Conservation (phyloP, 176 grass and related monocot species). For the Musa beccarii region DNA sequence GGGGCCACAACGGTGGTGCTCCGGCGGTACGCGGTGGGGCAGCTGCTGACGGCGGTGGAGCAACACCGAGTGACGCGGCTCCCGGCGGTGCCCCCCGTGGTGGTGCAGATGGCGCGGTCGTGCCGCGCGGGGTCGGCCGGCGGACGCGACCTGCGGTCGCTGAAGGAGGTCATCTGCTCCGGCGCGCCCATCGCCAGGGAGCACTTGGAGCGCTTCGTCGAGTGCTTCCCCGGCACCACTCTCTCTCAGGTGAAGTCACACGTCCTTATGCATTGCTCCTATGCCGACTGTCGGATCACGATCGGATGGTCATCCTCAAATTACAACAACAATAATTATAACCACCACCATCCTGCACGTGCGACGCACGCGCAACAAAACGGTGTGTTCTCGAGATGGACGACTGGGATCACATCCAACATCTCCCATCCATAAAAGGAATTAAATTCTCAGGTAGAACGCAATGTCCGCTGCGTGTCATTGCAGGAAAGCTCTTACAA, state of each 20-base stretch:
- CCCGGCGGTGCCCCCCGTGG: slow-evolving; percentile 36
- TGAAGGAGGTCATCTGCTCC: slow-evolving; percentile 34
- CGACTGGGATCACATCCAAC: too few species aligned
- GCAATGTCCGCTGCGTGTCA: too few species aligned
- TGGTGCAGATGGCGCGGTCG: slow-evolving; percentile 30
- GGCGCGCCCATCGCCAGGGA: slow-evolving; percentile 32
- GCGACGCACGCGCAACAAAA: too few species aligned
- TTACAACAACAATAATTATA: too few species aligned
- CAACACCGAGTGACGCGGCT: slow-evolving; percentile 28
- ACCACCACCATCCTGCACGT: too few species aligned
- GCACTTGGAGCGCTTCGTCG: slow-evolving; percentile 30
- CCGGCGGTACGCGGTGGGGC: slow-evolving; percentile 14
- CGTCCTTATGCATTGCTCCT: background rate
- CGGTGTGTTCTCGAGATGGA: too few species aligned
- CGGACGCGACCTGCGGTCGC: background rate
- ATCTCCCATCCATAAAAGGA: too few species aligned
- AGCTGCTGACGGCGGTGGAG: slow-evolving; percentile 19
- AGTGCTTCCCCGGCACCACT: slow-evolving; percentile 17
- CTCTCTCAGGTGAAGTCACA: slow-evolving; percentile 27
- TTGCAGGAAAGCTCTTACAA: too few species aligned
- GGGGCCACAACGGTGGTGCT: slow-evolving; percentile 29
- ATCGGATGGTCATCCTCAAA: background rate
- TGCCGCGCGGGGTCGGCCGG: background rate
- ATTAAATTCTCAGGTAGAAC: too few species aligned
- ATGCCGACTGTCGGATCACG: slow-evolving; percentile 5